phyloP scores from a whole-genome alignment of 805 yeast species.

The Wickerhamomyces chaumierensis region DNA sequence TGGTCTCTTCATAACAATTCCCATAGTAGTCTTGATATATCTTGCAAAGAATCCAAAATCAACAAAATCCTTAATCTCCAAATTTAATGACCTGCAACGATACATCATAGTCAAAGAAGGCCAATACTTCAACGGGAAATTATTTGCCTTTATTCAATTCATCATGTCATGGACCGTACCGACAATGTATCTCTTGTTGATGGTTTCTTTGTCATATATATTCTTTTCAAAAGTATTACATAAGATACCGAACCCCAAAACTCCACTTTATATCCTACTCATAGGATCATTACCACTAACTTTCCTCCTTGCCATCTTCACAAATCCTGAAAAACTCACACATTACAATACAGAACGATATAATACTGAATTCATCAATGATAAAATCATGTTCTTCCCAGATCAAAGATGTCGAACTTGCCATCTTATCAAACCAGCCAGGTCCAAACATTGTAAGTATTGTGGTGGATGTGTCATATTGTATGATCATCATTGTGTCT shows the following conservation, averaged over 20 bases:
- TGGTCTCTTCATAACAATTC: neutral
- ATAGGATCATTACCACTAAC: slow-evolving; percentile 3
- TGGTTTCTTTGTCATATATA: slow-evolving; percentile 4
- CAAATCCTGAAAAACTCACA: slow-evolving; percentile 5
- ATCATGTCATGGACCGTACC: slow-evolving; percentile 13
- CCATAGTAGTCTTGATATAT: neutral
- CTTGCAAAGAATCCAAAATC: neutral
- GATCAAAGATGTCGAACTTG: slow-evolving; percentile 40
- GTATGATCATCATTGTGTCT: slow-evolving; percentile 68
- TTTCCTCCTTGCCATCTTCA: slow-evolving; percentile 8
- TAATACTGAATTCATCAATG: slow-evolving; percentile 5
- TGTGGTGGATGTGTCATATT: slow-evolving; percentile 53
- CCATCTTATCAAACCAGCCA: slow-evolving; percentile 49
- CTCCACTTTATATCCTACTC: slow-evolving; percentile 8
- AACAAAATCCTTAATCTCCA: neutral
- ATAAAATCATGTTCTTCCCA: slow-evolving; percentile 13
- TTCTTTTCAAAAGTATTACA: slow-evolving; percentile 9
- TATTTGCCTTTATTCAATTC: neutral
- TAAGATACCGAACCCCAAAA: slow-evolving; percentile 9
- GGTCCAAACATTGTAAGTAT: slow-evolving; percentile 65
- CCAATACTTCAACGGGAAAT: slow-evolving; percentile 8
- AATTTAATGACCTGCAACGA: neutral
- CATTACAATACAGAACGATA: slow-evolving; percentile 1
- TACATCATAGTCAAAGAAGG: slow-evolving; percentile 3
- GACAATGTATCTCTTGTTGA: slow-evolving; percentile 7